Base-by-base conservation (phyloP, 306 rosid species). In the Fragaria vesca region DNA sequence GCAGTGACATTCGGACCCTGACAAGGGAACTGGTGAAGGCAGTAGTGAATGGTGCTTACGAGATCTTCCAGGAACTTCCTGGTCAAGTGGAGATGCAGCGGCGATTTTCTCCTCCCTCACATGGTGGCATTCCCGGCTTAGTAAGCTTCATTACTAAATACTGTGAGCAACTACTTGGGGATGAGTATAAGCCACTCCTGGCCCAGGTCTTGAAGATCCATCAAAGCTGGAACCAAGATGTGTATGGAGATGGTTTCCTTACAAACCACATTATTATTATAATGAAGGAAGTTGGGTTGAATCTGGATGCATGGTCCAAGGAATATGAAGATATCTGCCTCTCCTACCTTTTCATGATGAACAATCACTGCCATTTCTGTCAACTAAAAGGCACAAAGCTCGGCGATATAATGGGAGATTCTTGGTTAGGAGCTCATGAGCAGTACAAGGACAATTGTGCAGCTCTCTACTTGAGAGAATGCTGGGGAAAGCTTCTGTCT, bases 281-380 rank as follows among this genome's bases (percentile, higher is more conserved):
- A 38, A 85, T 92, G 73, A 91, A 86, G 83, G 96, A 93, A 79
- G 86, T 91, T 20, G 93, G 88, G 2, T 73, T 87, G 13, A 93
- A 90, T 76, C 85, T 93, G 67, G 99, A 96, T 74, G 54, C 84
- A 54, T 96, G 98, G 98, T 89, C 97, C 18, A 93, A 89, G 81
- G 78, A 83, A 54, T 90, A 96, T 52, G 90, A 78, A 69, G 96
- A 93, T 47, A 73, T 83, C 69, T 90, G 88, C 15, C 78, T 88
- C 43, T 86, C 97, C 60, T 91, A 88, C 85, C 69, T 88, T 58
- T 95, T 93, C 84, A 95, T 95, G 97, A 95, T 95, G 98, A 95
- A 93, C 72, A 91, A 93, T 66, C 98, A 95, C 75, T 93, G 91
- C 63, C 91, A 93, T 82, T 89, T 95, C 75, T 72, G 82, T 83